These are phyloP conservation scores for Chrysoporthe austroafricana DNA, from an alignment of 2,329 filamentous ascomycete species.

Conservation along the genomic window DNA sequence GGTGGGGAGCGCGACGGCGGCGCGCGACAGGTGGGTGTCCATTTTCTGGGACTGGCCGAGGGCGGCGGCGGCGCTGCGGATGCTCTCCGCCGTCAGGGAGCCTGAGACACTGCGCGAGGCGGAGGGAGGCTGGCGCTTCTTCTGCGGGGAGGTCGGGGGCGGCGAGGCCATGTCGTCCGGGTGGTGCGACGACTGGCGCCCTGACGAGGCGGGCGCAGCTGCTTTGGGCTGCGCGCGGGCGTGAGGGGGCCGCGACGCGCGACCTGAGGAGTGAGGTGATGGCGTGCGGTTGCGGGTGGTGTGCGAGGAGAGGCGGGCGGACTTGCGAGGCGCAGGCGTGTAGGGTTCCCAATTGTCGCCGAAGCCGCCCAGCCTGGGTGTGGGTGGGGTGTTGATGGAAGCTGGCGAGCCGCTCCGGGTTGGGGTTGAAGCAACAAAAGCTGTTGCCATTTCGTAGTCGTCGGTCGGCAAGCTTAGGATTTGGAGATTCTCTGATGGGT, in stretches of 20 bases:
- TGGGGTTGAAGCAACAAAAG: slow-evolving; percentile 55
- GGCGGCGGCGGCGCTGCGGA: slow-evolving; percentile 48
- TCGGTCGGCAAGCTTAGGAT: background rate
- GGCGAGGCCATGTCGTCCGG: slow-evolving; percentile 20
- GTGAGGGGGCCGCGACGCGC: slow-evolving; percentile 33
- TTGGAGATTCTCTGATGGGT: background rate
- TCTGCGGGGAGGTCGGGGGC: slow-evolving; percentile 52
- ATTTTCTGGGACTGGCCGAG: slow-evolving; percentile 40
- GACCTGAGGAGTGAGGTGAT: slow-evolving; percentile 49
- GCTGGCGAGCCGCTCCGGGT: slow-evolving; percentile 52
- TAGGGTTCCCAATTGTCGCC: slow-evolving; percentile 74
- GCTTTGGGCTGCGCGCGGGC: slow-evolving; percentile 36
- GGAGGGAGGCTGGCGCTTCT: slow-evolving; percentile 53
- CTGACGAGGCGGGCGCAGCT: slow-evolving; percentile 26
- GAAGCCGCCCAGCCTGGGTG: slow-evolving; percentile 71
- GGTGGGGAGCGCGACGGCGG: slow-evolving; percentile 64
- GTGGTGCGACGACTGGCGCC: slow-evolving; percentile 43
- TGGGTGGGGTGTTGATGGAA: slow-evolving; percentile 66
- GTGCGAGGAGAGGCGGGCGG: slow-evolving; percentile 65
- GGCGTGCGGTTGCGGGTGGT: slow-evolving; percentile 57
- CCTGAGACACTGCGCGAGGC: slow-evolving; percentile 53
- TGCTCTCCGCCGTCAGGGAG: slow-evolving; percentile 48
- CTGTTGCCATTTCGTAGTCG: slow-evolving; percentile 18
- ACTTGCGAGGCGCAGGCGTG: slow-evolving; percentile 64
- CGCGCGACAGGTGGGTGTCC: slow-evolving; percentile 37